Base-by-base conservation (phyloP, 805 yeast genomes). In the Hemisphaericaspora nanyangensis region DNA sequence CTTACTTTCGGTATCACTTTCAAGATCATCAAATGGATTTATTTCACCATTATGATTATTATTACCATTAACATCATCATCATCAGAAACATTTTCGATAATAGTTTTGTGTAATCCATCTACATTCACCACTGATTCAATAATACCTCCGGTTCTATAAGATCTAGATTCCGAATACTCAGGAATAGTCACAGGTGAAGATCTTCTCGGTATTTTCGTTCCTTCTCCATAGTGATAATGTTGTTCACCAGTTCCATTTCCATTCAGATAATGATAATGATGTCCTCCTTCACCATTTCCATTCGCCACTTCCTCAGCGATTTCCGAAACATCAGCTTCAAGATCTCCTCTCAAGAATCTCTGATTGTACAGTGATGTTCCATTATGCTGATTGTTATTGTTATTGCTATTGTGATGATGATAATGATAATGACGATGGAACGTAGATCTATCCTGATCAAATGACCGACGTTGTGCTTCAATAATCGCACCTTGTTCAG, bases 91-190 rank as follows among this genome's bases (percentile, higher is more conserved):
- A 38, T 79, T 82, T 50, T 84, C 91, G 51, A 88, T 87, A 44
- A 88, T 85, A 3, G 95, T 87, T 68, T 88, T 88, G 51, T 79
- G 80, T 16, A 85, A 85, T 38, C 96, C 96, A 54, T 82, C 80
- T 19, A 84, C 84, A 36, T 82, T 84, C n/a, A 88, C 79, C 13
- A 88, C 82, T 29, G 85, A 79, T 61, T 88, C 96, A 39, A 85
- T 75, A 38, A 88, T 80, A 7, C 91, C 82, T 13, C 80, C 80
- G 8, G 81, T 73, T 22, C 73, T 50, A 47, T 69, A 69, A 3
- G 64, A 55, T 29, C 71, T 49, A 15, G 63, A 47, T 44, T 66
- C 69, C 43, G 55, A 61, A 43, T 48, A 50, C 45, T 64, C 69
- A 32, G 52, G 50, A 30, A 44, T 30, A 17, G 35, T 18, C 17